Percentiles rank a stretch among this genome's conserved stretches.
phyloP scores from a whole-genome alignment of 345 rosid species.

The Brassica cretica region DNA sequence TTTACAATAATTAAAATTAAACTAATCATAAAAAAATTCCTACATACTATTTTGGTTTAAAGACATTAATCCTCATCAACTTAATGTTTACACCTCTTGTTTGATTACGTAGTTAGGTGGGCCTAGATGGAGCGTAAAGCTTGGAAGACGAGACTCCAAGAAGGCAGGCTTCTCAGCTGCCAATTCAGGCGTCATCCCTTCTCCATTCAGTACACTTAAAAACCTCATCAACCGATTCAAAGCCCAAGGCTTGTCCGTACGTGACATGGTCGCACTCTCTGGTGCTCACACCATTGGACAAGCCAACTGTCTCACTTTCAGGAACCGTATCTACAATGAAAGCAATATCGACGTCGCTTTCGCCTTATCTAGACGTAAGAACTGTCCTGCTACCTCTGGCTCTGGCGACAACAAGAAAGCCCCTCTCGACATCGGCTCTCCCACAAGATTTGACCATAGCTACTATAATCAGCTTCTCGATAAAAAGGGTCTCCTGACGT shows the following conservation, averaged over 20 bases:
- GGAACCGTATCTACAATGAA: conserved; percentile 50
- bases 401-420: conserved; percentile 48
- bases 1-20: too few species aligned
- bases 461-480: conserved; percentile 43
- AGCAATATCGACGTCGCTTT: conserved; percentile 49
- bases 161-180: conserved; percentile 59
- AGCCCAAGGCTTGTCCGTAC: conserved; percentile 59
- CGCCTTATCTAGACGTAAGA: conserved; percentile 41
- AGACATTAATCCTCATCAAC: neutral
- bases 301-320: conserved; percentile 50
- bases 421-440: conserved; percentile 45
- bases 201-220: conserved; percentile 49
- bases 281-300: conserved; percentile 69
- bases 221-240: conserved; percentile 59
- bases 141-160: conserved; percentile 78
- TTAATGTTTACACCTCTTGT: neutral
- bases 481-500: conserved; percentile 50
- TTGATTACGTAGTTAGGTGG: conserved; percentile 63
- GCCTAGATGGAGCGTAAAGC: conserved; percentile 64
- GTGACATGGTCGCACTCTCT: conserved; percentile 83
- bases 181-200: conserved; percentile 63
- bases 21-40: neutral
- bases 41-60: neutral
- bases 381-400: conserved; percentile 43
- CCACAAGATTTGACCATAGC: conserved; percentile 43